Evolutionary conservation across 805 yeast species (phyloP), one percentile per base, ranked within the genome.

Genomic region (Kluyveromyces aestuarii): DNA sequence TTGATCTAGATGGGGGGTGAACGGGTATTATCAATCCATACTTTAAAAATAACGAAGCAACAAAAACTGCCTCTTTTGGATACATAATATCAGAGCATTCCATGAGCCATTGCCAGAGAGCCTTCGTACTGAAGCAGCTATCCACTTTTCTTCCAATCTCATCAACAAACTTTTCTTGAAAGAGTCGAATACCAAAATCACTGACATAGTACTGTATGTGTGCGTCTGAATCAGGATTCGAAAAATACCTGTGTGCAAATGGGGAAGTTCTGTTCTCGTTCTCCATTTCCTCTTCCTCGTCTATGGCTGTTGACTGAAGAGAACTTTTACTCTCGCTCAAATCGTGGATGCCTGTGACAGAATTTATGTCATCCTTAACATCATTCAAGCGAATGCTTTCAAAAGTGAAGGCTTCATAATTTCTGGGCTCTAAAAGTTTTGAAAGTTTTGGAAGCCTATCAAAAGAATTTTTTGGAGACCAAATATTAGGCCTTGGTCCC

Each of bases 141-240:
- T 72, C 67, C 2, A 74, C 58, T 1, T 56, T 49, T 1, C 58
- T 57, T 25, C 57, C 53, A 27, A 52, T 44, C 5, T 53, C 48
- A 10, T 63, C 65, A 50, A 75, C 72, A 6, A 57, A 55, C 49
- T 72, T 72, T 42, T 75, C 60, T 40, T 70, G 61, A 54, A 77
- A 78, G 3, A 86, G 57, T 17, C 96, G 67, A 2, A 87, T 72
- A 1, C 96, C 96, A 10, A 64, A 68, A 21, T 68, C 57, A 0
- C 90, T 77, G 6, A 78, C 81, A 60, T 82, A 89, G 61, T 89
- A 89, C 61, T 90, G 97, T 8, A 78, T 63, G 59, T 81, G 86
- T 0, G 95, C 73, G 54, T 85, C 91, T 0, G 95, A 84, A 59
- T 85, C 95, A 0, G 97, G 97, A 57, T 90, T 90, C 4, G 91